phyloP scores from a whole-genome alignment of 768 basidiomycete genomes.

The Paxillus ammoniavirescens region DNA sequence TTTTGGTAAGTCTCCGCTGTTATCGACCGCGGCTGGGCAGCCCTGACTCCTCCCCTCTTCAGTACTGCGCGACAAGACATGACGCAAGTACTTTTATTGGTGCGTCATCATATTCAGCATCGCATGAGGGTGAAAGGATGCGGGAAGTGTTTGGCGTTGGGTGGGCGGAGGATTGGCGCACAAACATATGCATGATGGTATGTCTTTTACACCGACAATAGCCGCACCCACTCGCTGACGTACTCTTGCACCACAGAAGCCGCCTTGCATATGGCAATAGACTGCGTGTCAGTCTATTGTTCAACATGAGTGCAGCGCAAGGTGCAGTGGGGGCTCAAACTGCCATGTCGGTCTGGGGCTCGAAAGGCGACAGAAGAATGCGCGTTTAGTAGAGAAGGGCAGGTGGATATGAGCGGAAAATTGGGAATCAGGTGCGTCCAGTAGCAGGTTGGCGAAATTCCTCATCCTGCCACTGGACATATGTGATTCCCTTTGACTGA shows the following conservation, averaged over 20 bases:
- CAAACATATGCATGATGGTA: not conserved
- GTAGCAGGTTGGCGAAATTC: not conserved
- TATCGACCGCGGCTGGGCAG: not conserved
- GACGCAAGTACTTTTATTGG: no score
- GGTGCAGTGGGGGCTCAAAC: no score
- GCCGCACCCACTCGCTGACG: not conserved
- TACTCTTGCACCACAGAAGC: not conserved
- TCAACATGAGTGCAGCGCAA: no score
- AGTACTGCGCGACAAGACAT: not conserved
- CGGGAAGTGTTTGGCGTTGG: no score
- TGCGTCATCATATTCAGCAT: not conserved
- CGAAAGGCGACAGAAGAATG: not conserved
- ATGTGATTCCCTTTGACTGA: not conserved
- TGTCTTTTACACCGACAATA: not conserved
- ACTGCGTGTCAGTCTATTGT: not conserved
- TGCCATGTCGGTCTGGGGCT: not conserved
- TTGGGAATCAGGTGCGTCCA: not conserved
- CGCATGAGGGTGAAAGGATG: not conserved
- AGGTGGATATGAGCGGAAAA: not conserved
- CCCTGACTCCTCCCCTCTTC: not conserved
- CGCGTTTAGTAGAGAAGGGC: not conserved
- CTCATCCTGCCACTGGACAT: not conserved
- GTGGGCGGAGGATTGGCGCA: not conserved
- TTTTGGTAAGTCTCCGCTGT: not conserved
- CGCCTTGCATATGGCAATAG: not conserved